Evolutionary conservation across 768 basidiomycete species (phyloP), one percentile per base, ranked within the genome.

Genomic region (Kwoniella newhampshirensis): DNA sequence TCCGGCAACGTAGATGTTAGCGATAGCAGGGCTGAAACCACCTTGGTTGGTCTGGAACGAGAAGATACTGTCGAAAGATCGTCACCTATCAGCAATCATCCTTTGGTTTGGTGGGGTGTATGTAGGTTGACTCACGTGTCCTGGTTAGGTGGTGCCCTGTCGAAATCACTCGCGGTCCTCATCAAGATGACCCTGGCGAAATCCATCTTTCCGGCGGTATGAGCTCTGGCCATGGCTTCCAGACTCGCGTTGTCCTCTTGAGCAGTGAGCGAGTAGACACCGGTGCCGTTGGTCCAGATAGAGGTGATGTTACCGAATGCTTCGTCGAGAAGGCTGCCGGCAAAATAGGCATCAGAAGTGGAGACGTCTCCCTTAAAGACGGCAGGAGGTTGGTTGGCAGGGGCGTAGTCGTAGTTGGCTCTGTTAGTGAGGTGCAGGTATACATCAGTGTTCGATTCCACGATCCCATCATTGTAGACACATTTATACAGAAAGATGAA

Each of bases 171-270:
- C 12, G 64, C 61, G 1, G 78, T 77, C 23, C 80, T 71, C 74
- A 80, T 76, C 51, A 78, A 57, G 57, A 80, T 70, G 40, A 73
- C 60, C 43, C 80, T 74, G 5, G 67, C 44, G 68, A 78, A 80
- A 67, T 80, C 79, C 55, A 77, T 67, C 42, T 69, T 65, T 1
- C 74, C 67, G 21, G 72, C 61, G 40, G 67, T 57, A 23, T 74
- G 68, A 11, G 75, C 79, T 26, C 80, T 74, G 43, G 80, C 51
- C 52, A 80, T 75, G 2, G 75, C 73, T 45, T 75, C 78, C 43
- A 80, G 75, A 21, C 67, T 72, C 2, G 74, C 80, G 62, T 78
- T 80, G 66, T 80, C 80, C 61, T 81, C 80, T 62, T 80, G 75
- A 37, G 70, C 36, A 56, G 57, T 64, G 40, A 64, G 28, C 3